These are phyloP conservation scores for Scedosporium minutisporum DNA, from an alignment of 2,329 filamentous ascomycete genomes.

Conservation along the genomic window DNA sequence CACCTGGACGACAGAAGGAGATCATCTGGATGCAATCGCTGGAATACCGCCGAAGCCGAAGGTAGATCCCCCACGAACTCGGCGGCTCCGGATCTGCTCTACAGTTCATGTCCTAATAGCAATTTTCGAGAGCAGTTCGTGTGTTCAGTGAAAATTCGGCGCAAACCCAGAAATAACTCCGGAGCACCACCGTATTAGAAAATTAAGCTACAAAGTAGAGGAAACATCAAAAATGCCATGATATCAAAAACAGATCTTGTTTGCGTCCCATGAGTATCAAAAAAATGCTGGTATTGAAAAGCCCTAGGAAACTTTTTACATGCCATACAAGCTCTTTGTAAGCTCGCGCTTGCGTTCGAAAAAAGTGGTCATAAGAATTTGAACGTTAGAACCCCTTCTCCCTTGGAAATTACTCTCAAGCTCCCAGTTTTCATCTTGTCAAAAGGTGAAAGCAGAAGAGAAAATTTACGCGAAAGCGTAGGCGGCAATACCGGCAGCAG, in stretches of 20 bases:
- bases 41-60: not conserved
- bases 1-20: not conserved
- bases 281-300: conserved; percentile 2
- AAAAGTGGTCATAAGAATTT: conserved; percentile 3
- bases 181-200: not conserved
- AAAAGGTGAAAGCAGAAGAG: conserved; percentile 13
- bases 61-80: not conserved
- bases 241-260: not conserved
- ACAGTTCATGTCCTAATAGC: not conserved
- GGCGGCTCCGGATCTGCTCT: not conserved
- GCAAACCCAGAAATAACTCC: not conserved
- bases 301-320: conserved; percentile 2
- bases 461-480: conserved; percentile 43
- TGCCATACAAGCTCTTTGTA: not conserved
- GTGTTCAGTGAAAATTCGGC: not conserved
- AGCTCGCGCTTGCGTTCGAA: not conserved
- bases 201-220: not conserved
- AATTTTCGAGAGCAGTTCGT: not conserved
- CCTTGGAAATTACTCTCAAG: conserved; percentile 1
- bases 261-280: not conserved
- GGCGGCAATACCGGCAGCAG: conserved; percentile 43
- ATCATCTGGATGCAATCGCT: not conserved
- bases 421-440: not conserved
- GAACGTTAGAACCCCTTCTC: not conserved
- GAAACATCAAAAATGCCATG: not conserved